Percentiles rank a stretch among this genome's conserved stretches.
Evolutionary conservation across 148 eudicot genomes (phyloP).

Genomic region (Camellia sinensis): DNA sequence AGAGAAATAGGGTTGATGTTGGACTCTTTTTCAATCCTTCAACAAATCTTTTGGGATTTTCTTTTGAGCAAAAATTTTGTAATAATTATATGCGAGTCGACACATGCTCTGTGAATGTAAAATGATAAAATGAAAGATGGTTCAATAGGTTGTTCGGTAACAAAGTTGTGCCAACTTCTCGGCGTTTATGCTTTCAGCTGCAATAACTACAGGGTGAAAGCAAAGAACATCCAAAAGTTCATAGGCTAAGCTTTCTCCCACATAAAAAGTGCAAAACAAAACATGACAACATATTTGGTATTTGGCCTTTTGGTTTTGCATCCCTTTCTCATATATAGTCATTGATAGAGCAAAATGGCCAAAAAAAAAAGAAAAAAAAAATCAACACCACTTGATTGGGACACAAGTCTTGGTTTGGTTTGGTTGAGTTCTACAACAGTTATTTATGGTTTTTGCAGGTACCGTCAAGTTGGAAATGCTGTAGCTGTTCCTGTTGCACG

Average conservation of each 20-base stretch:
- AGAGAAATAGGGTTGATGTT: neutral
- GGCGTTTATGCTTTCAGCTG: neutral
- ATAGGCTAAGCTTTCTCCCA: too few species aligned
- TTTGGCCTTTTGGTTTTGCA: neutral
- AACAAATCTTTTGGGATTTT: too few species aligned
- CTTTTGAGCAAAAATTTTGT: too few species aligned
- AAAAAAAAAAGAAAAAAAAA: too few species aligned
- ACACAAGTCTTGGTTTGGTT: too few species aligned
- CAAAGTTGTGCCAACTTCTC: neutral
- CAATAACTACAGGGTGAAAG: neutral
- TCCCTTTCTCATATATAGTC: neutral
- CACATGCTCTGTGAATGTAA: slow-evolving; percentile 1
- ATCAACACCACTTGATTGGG: too few species aligned
- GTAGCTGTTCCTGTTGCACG: slow-evolving; percentile 80
- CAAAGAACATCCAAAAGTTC: neutral
- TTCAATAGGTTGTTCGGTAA: neutral
- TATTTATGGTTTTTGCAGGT: slow-evolving; percentile 37
- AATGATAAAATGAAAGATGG: neutral
- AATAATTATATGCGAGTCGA: too few species aligned
- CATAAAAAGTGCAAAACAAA: too few species aligned
- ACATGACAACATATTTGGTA: too few species aligned
- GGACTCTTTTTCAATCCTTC: neutral
- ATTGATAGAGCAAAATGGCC: too few species aligned
- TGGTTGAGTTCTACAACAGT: neutral
- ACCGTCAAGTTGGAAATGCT: slow-evolving; percentile 92